A percentile compares a stretch with the other conserved stretches of the same genome.
Evolutionary conservation across 139 green algal species (phyloP).

Genomic region (Coccomyxa sp.): DNA sequence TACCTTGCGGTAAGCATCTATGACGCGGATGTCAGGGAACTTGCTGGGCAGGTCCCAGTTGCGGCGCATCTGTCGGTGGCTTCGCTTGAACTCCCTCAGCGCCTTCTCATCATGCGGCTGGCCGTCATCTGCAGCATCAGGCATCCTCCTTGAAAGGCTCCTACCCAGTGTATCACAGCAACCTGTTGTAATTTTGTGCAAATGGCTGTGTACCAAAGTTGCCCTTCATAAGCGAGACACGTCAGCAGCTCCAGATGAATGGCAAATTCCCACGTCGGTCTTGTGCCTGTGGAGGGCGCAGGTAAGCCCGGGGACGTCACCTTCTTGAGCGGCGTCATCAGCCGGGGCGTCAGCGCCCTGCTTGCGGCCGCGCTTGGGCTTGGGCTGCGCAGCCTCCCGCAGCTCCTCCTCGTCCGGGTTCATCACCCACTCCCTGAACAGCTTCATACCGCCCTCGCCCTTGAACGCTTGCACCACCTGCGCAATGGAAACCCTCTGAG

Average conservation of each 20-base stretch:
- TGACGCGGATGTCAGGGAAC: conserved; percentile 68
- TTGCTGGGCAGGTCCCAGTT: conserved; percentile 71
- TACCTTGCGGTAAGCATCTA: conserved; percentile 41
- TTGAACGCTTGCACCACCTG: conserved; percentile 85
- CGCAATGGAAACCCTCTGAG: no score
- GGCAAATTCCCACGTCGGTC: background rate
- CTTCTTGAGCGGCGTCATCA: background rate
- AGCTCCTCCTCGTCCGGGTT: conserved; percentile 39
- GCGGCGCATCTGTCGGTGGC: conserved; percentile 49
- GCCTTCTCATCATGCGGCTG: background rate
- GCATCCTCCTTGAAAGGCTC: background rate
- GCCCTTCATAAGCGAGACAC: background rate
- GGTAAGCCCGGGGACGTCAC: background rate
- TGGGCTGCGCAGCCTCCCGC: conserved; percentile 1
- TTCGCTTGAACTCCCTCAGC: conserved; percentile 55
- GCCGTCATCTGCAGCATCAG: background rate
- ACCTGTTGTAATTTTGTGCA: background rate
- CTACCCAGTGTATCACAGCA: background rate
- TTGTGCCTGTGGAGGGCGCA: background rate
- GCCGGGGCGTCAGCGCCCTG: background rate
- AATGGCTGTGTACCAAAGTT: background rate
- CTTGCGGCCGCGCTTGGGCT: background rate
- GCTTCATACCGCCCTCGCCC: conserved; percentile 27
- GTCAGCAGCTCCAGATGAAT: background rate
- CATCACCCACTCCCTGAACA: conserved; percentile 23